phyloP scores from a whole-genome alignment of 306 rosid genomes.

The Sphenostylis stenocarpa region DNA sequence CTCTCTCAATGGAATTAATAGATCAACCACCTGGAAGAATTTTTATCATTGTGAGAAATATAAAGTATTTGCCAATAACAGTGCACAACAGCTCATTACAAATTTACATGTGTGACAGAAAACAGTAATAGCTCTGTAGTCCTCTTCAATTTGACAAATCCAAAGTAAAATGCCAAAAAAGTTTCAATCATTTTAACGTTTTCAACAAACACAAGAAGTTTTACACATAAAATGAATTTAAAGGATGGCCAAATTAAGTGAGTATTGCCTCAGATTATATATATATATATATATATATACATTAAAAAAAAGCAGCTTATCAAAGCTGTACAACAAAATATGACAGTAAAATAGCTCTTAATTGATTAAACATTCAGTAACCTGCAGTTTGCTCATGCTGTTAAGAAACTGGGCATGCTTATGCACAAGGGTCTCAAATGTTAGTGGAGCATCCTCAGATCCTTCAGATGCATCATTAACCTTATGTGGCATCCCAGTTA shows the following conservation, averaged over 20 bases:
- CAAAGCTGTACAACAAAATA: too few relatives aligned
- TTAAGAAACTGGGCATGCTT: conserved; percentile 90
- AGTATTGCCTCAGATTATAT: too few relatives aligned
- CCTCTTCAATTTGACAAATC: conserved; percentile 9
- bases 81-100: conserved; percentile 15
- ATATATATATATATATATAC: too few relatives aligned
- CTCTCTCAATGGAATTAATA: conserved; percentile 89
- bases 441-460: conserved; percentile 72
- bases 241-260: too few relatives aligned
- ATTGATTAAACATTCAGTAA: conserved; percentile 28
- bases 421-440: conserved; percentile 76
- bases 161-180: not conserved
- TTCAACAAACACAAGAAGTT: not conserved
- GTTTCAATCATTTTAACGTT: not conserved
- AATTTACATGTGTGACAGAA: not conserved
- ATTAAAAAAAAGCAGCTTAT: too few relatives aligned
- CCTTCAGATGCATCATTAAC: conserved; percentile 72
- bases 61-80: not conserved
- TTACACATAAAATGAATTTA: not conserved
- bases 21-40: conserved; percentile 78
- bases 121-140: conserved; percentile 12
- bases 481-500: conserved; percentile 75
- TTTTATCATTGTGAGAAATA: conserved; percentile 1
- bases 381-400: conserved; percentile 94
- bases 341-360: too few relatives aligned